These are phyloP conservation scores for Klebsormidium nitens DNA, from an alignment of 139 green algal genomes.

Conservation along the genomic window DNA sequence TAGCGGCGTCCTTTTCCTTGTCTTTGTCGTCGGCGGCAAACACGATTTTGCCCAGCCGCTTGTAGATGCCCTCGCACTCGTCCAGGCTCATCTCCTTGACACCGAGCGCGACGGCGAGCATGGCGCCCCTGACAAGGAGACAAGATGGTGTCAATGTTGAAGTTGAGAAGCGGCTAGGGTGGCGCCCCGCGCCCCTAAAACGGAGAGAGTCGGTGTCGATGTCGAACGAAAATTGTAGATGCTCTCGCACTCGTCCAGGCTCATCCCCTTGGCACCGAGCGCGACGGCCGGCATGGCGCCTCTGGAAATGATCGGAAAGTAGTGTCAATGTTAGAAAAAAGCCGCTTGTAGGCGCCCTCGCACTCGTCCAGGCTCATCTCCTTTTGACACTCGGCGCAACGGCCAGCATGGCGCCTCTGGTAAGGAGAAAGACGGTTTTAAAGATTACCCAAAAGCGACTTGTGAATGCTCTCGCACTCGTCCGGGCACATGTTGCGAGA, in stretches of 20 bases:
- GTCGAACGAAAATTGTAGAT: no score
- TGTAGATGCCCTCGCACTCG: constrained; percentile 83
- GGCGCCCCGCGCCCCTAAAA: no score
- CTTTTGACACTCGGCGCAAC: constrained; percentile 65
- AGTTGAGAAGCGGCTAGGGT: no score
- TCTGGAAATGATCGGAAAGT: no score
- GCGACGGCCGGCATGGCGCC: constrained; percentile 81
- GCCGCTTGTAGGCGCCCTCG: constrained; percentile 85
- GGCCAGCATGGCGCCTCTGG: constrained; percentile 82
- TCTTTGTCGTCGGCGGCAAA: constrained; percentile 10
- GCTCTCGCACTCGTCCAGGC: constrained; percentile 71
- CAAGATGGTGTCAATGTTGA: constrained; percentile 60
- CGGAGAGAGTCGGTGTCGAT: no score
- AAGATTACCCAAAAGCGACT: no score
- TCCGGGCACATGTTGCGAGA: constrained; percentile 65
- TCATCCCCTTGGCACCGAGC: constrained; percentile 60
- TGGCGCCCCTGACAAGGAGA: no score
- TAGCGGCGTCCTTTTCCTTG: constrained; percentile 4
- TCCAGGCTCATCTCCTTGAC: constrained; percentile 65
- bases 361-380: constrained; percentile 67
- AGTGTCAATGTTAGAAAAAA: no score
- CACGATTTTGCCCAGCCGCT: constrained; percentile 46
- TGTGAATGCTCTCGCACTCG: constrained; percentile 83
- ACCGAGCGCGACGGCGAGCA: constrained; percentile 73
- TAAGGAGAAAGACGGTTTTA: constrained; percentile 70